Evolutionary conservation across 192 early-diverging fungal species (phyloP).

Genomic region (Phycomyces blakesleeanus): DNA sequence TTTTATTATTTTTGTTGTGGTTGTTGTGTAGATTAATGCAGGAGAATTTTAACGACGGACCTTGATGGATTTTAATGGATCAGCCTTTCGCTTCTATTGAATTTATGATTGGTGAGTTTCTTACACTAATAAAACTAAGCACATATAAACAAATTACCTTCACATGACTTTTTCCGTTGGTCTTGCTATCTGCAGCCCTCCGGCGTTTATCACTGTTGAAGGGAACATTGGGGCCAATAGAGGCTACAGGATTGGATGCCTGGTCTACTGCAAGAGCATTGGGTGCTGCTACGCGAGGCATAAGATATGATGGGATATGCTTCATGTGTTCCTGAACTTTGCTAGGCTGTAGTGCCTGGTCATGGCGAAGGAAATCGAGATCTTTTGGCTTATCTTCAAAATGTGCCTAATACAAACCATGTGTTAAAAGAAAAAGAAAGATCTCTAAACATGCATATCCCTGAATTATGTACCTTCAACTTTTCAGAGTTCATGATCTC

Average conservation of each 20-base stretch:
- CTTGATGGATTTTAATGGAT: constrained; percentile 24
- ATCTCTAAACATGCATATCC: constrained; percentile 14
- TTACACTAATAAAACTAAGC: not conserved
- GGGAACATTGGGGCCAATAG: not conserved
- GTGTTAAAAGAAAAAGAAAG: not conserved
- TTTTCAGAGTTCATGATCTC: constrained; percentile 96
- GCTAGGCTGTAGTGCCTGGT: constrained; percentile 80
- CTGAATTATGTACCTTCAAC: constrained; percentile 54
- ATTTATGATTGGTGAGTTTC: not conserved
- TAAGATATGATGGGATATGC: constrained; percentile 89
- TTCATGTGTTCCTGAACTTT: constrained; percentile 86
- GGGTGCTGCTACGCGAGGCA: constrained; percentile 69
- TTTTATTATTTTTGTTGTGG: no score
- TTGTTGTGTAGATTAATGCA: not conserved
- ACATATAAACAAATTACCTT: not conserved
- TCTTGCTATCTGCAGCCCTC: not conserved
- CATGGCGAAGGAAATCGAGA: constrained; percentile 86
- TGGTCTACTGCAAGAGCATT: constrained; percentile 9
- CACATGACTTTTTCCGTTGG: no score
- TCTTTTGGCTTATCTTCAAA: constrained; percentile 97
- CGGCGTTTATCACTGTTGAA: constrained; percentile 20
- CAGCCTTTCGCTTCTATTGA: constrained; percentile 24
- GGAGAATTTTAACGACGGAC: constrained; percentile 6
- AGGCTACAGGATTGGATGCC: not conserved
- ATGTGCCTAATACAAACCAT: constrained; percentile 54